These are phyloP conservation scores for Eucalyptus brandiana DNA, from an alignment of 345 rosid genomes.

Conservation along the genomic window DNA sequence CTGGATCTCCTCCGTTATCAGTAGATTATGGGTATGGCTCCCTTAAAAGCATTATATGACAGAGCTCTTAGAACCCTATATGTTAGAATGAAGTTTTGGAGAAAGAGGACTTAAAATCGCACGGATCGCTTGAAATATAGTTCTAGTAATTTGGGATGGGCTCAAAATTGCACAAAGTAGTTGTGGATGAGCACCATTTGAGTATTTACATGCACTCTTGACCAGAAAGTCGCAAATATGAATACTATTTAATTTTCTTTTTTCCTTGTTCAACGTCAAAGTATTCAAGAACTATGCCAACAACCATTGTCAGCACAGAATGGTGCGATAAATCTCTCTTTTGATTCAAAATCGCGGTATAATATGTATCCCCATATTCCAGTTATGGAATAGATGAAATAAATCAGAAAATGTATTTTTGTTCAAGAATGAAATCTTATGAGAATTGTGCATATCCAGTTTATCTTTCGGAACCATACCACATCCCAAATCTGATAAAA, in stretches of 20 bases:
- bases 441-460: too few species aligned
- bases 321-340: slow-evolving; percentile 77
- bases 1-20: fast-evolving
- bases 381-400: slow-evolving; percentile 12
- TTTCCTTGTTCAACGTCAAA: not conserved
- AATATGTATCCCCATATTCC: too few species aligned
- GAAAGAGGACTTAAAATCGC: not conserved
- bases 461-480: fast-evolving
- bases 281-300: slow-evolving; percentile 46
- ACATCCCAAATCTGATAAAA: too few species aligned
- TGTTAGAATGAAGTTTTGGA: not conserved
- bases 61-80: fast-evolving
- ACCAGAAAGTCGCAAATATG: not conserved
- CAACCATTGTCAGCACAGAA: slow-evolving; percentile 40
- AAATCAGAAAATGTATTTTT: too few species aligned
- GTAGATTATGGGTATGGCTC: fast-evolving
- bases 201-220: not conserved
- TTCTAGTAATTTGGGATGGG: not conserved
- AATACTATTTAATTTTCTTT: too few species aligned
- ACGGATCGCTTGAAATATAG: fast-evolving
- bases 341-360: too few species aligned
- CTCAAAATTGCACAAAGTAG: not conserved
- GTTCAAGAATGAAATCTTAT: too few species aligned
- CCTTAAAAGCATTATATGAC: fast-evolving
- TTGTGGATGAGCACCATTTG: not conserved